A percentile compares a stretch with the other conserved stretches of the same genome.
These are phyloP conservation scores for Phytophthora cryptogea DNA, from an alignment of 352 stramenopile species.

Conservation along the genomic window DNA sequence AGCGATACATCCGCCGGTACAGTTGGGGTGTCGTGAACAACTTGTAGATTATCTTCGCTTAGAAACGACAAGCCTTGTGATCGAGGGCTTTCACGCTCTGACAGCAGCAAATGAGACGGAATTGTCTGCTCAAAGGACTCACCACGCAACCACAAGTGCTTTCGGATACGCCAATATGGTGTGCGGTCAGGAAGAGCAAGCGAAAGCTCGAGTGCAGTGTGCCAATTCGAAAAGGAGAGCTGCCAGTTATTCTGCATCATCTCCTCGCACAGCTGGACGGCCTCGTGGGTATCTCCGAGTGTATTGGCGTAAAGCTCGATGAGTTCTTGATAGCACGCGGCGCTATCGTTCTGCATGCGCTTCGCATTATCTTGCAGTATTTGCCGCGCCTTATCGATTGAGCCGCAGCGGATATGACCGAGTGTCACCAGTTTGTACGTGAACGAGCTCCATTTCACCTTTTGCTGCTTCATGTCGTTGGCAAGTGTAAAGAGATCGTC, in stretches of 20 bases:
- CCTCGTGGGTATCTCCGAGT: conserved; percentile 38
- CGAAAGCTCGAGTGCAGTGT: conserved; percentile 45
- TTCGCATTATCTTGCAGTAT: conserved; percentile 53
- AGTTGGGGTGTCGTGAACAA: background rate
- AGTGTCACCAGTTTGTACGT: conserved; percentile 55
- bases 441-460: conserved; percentile 48
- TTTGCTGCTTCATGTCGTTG: conserved; percentile 43
- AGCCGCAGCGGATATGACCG: conserved; percentile 44
- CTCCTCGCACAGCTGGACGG: conserved; percentile 49
- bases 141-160: conserved; percentile 58
- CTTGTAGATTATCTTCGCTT: background rate
- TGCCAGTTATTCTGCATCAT: conserved; percentile 65
- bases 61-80: background rate
- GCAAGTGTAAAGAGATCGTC: conserved; percentile 44
- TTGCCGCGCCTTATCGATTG: conserved; percentile 46
- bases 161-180: conserved; percentile 74
- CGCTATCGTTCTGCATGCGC: conserved; percentile 39
- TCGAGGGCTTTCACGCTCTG: background rate
- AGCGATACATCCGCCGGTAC: conserved; percentile 6
- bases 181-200: conserved; percentile 47
- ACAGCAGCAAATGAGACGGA: conserved; percentile 8
- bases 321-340: conserved; percentile 49
- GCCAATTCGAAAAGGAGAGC: conserved; percentile 53
- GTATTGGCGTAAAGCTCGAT: conserved; percentile 49
- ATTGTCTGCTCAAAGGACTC: conserved; percentile 3